Evolutionary conservation across 495 filamentous ascomycete genomes (phyloP).

Genomic region (Neurospora sp.): DNA sequence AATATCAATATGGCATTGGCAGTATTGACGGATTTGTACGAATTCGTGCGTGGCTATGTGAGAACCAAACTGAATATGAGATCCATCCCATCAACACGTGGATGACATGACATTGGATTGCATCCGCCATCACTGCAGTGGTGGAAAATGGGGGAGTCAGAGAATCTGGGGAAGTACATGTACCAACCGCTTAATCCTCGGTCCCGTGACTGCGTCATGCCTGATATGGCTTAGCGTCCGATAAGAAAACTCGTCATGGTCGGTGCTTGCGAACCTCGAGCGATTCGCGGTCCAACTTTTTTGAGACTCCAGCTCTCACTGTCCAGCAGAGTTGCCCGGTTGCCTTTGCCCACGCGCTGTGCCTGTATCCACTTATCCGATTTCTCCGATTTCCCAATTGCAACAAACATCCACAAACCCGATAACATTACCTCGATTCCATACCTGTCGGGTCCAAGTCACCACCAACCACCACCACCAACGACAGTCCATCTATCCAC

Average conservation of each 20-base stretch:
- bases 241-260: constrained; percentile 12
- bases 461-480: neutral
- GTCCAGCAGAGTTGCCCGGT: neutral
- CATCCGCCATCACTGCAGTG: neutral
- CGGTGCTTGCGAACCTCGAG: neutral
- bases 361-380: neutral
- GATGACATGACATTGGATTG: neutral
- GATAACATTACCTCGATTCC: neutral
- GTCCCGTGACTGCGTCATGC: neutral
- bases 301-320: neutral
- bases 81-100: neutral
- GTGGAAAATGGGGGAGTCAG: neutral
- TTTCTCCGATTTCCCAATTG: neutral
- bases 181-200: neutral
- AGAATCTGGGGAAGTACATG: neutral
- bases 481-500: neutral
- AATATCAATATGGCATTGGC: neutral
- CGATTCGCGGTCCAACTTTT: neutral
- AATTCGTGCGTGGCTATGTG: neutral
- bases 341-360: neutral
- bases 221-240: neutral
- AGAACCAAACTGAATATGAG: neutral
- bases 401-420: neutral
- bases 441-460: neutral
- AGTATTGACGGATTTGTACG: neutral